Percentiles rank a stretch among this genome's conserved stretches.
Evolutionary conservation across 208 protist species (phyloP).

Genomic region (Trypanosoma vivax): DNA sequence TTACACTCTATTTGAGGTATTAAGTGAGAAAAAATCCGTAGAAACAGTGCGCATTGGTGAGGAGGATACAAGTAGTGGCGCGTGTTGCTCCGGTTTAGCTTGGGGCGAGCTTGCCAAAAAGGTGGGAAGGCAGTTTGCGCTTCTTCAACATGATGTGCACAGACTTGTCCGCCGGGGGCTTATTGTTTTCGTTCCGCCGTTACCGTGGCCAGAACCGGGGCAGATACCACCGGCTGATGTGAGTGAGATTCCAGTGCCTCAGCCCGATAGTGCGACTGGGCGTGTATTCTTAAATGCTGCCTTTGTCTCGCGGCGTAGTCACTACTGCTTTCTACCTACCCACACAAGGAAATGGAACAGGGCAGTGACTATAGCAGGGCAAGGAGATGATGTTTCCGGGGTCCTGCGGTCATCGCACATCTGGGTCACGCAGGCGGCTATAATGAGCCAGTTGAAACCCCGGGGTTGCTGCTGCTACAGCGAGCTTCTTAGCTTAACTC

Average conservation of each 20-base stretch:
- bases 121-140: too few relatives aligned
- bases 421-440: slow-evolving; percentile 16
- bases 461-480: slow-evolving; percentile 22
- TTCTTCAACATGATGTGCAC: too few relatives aligned
- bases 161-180: too few relatives aligned
- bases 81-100: slow-evolving; percentile 1
- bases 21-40: slow-evolving; percentile 1
- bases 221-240: too few relatives aligned
- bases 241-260: too few relatives aligned
- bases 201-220: too few relatives aligned
- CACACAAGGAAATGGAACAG: slow-evolving; percentile 3
- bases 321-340: slow-evolving; percentile 7
- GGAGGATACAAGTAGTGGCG: background rate
- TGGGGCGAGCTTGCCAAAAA: too few relatives aligned
- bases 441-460: slow-evolving; percentile 43
- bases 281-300: slow-evolving; percentile 12
- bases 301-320: slow-evolving; percentile 23
- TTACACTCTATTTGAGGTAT: background rate
- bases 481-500: slow-evolving; percentile 29
- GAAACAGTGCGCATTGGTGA: background rate
- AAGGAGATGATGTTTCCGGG: slow-evolving; percentile 5
- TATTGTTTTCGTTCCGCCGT: too few relatives aligned
- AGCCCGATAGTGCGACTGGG: too few relatives aligned
- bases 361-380: background rate
- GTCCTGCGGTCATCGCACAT: slow-evolving; percentile 12